Evolutionary conservation across 208 protist genomes (phyloP).

Genomic region (Crithidia fasciculata): DNA sequence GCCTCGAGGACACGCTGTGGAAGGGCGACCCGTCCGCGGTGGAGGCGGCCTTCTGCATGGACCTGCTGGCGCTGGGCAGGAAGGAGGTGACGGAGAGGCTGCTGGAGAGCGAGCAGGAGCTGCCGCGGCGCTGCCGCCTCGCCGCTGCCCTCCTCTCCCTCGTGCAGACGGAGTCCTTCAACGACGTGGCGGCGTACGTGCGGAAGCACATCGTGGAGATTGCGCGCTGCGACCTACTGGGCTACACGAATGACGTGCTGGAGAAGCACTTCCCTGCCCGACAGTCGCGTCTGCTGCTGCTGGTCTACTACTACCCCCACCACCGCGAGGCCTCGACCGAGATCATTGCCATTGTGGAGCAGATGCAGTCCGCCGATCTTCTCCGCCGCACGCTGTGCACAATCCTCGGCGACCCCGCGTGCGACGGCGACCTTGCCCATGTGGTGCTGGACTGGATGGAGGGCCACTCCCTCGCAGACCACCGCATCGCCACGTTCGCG

Average conservation of each 20-base stretch:
- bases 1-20: slow-evolving; percentile 52
- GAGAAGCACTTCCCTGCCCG: slow-evolving; percentile 46
- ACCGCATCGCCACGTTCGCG: slow-evolving; percentile 60
- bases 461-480: slow-evolving; percentile 63
- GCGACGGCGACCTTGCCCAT: slow-evolving; percentile 37
- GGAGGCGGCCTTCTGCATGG: slow-evolving; percentile 52
- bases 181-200: slow-evolving; percentile 46
- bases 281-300: slow-evolving; percentile 45
- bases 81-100: slow-evolving; percentile 35
- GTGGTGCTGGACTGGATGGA: slow-evolving; percentile 77
- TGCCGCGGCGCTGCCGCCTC: slow-evolving; percentile 52
- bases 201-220: slow-evolving; percentile 56
- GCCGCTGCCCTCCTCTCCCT: slow-evolving; percentile 41
- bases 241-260: slow-evolving; percentile 47
- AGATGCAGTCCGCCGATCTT: slow-evolving; percentile 24
- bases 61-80: slow-evolving; percentile 36
- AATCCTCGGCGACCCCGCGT: slow-evolving; percentile 39
- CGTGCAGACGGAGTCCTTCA: slow-evolving; percentile 30
- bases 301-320: slow-evolving; percentile 55
- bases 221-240: slow-evolving; percentile 37
- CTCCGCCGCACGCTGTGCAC: slow-evolving; percentile 40
- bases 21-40: slow-evolving; percentile 33
- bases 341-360: slow-evolving; percentile 39
- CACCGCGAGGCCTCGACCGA: slow-evolving; percentile 30
- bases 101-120: slow-evolving; percentile 25